Percentiles rank a stretch among this genome's conserved stretches.
phyloP scores from a whole-genome alignment of 78 protist species.

The Dictyostelium purpureum region DNA sequence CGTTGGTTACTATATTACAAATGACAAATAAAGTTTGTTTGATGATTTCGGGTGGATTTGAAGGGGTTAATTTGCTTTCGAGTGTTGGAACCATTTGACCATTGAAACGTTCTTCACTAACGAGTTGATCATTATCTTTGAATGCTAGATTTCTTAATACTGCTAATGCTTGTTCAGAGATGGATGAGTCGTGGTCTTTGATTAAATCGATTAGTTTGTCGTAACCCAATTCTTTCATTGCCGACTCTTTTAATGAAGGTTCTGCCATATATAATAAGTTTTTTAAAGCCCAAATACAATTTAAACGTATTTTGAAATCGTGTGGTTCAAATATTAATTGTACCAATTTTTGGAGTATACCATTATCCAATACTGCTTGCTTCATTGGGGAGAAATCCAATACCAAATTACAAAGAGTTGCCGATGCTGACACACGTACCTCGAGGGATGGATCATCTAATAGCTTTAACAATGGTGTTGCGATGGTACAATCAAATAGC shows the following conservation, averaged over 20 bases:
- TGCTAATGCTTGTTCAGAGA: conserved; percentile 51
- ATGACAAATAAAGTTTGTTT: conserved; percentile 48
- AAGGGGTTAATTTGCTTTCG: background rate
- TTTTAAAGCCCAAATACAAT: conserved; percentile 83
- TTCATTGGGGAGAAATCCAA: conserved; percentile 88
- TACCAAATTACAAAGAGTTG: conserved; percentile 82
- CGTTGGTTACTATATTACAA: conserved; percentile 63
- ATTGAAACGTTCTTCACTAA: background rate
- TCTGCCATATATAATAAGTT: conserved; percentile 72
- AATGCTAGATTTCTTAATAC: conserved; percentile 63
- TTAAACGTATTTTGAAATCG: conserved; percentile 57
- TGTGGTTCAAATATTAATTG: background rate
- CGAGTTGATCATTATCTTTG: conserved; percentile 33
- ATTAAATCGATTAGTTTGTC: background rate
- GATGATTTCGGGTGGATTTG: background rate
- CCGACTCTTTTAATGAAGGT: background rate
- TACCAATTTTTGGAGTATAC: conserved; percentile 62
- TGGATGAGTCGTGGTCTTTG: conserved; percentile 24
- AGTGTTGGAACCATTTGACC: background rate
- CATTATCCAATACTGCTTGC: conserved; percentile 74
- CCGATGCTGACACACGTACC: conserved; percentile 66
- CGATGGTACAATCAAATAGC: conserved; percentile 74
- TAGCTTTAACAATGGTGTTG: conserved; percentile 38
- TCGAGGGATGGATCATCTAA: conserved; percentile 65
- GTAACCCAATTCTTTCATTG: conserved; percentile 34